Evolutionary conservation across 1,139 yeast species (phyloP).

Genomic region (Geotrichum carabidarum): DNA sequence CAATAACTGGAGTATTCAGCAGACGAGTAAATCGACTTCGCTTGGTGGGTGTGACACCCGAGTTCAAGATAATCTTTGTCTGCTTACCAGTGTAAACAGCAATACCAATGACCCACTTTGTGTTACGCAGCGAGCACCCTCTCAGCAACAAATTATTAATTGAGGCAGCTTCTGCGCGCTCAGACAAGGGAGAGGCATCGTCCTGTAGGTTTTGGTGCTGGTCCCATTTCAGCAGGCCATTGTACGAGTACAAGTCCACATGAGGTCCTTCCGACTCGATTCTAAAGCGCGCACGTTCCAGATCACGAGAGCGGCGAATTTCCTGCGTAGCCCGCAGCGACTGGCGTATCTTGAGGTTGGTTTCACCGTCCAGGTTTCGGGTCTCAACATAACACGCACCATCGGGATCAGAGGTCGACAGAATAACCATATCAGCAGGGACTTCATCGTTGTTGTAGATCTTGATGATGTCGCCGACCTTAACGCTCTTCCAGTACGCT

Average conservation of each 20-base stretch:
- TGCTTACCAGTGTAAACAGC: conserved; percentile 88
- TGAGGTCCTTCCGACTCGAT: conserved; percentile 92
- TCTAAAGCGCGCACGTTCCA: conserved; percentile 68
- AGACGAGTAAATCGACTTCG: conserved; percentile 77
- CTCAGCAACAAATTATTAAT: conserved; percentile 73
- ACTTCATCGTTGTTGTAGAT: conserved; percentile 83
- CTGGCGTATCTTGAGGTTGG: conserved; percentile 77
- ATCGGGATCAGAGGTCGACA: conserved; percentile 81
- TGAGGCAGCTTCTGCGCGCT: conserved; percentile 56
- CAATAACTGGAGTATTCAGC: conserved; percentile 71
- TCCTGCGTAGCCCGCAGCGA: conserved; percentile 62
- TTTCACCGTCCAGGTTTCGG: conserved; percentile 92
- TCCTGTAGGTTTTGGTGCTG: conserved; percentile 25
- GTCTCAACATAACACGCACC: conserved; percentile 93
- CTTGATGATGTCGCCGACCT: conserved; percentile 84
- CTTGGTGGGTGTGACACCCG: conserved; percentile 91
- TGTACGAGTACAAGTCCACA: conserved; percentile 70
- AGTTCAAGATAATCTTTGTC: conserved; percentile 85
- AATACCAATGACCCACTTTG: conserved; percentile 88
- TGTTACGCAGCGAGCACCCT: conserved; percentile 80
- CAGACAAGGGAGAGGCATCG: conserved; percentile 11
- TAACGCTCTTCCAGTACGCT: conserved; percentile 79
- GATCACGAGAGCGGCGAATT: conserved; percentile 63
- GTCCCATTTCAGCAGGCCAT: conserved; percentile 65
- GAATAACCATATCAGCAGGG: conserved; percentile 81